Percentiles rank a stretch among this genome's conserved stretches.
phyloP scores from a whole-genome alignment of 106 monocot species.

The Cymbidium sinense region DNA sequence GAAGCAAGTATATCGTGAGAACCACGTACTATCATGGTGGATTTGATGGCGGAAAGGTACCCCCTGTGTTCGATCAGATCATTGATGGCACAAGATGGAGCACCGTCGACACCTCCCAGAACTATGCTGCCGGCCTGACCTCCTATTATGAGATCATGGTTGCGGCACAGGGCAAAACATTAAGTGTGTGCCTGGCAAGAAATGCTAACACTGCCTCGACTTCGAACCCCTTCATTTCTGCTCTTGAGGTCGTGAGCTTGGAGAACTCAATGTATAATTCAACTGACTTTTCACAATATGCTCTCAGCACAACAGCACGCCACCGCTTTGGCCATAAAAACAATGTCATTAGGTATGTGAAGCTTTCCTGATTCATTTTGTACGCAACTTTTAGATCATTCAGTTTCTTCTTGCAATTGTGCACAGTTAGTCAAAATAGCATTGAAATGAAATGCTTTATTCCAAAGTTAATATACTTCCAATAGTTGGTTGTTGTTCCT shows the following conservation, averaged over 20 bases:
- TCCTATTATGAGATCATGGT: constrained; percentile 71
- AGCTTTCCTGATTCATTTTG: background rate
- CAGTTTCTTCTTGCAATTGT: background rate
- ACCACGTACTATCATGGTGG: constrained; percentile 88
- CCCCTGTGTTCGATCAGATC: constrained; percentile 85
- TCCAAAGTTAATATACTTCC: background rate
- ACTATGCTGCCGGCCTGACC: constrained; percentile 40
- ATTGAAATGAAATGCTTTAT: background rate
- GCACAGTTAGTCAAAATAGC: background rate
- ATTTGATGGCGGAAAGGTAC: constrained; percentile 64
- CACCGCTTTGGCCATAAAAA: constrained; percentile 48
- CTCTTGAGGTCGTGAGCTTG: constrained; percentile 51
- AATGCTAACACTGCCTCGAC: constrained; percentile 33
- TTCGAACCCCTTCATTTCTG: constrained; percentile 63
- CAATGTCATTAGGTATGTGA: constrained; percentile 31
- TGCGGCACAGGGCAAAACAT: constrained; percentile 27
- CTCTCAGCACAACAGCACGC: constrained; percentile 61
- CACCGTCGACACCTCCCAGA: constrained; percentile 56
- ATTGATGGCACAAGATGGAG: constrained; percentile 74
- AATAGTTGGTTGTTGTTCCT: too few species aligned
- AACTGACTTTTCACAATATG: constrained; percentile 36
- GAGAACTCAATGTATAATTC: constrained; percentile 79
- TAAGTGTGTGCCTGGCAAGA: constrained; percentile 87
- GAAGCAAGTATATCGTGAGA: constrained; percentile 51
- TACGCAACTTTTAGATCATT: background rate